phyloP scores from a whole-genome alignment of 129 eudicot genomes.

The Cynara cardunculus region DNA sequence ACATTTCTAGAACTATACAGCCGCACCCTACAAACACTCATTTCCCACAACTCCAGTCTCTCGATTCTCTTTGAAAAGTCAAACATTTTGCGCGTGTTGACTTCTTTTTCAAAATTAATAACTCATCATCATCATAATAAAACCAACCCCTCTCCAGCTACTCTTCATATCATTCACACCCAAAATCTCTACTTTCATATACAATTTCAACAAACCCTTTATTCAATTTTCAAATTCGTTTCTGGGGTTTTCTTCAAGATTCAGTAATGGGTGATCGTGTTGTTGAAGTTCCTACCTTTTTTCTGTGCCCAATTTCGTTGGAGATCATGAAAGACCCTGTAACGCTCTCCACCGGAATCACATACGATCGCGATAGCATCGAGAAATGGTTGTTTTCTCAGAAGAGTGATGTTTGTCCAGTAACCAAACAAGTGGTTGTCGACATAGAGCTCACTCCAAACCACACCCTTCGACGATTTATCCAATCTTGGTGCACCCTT shows the following conservation, averaged over 20 bases:
- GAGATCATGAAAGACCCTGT: constrained; percentile 82
- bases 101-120: constrained; percentile 15
- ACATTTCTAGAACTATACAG: background rate
- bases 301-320: constrained; percentile 64
- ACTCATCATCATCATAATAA: background rate
- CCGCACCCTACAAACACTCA: background rate
- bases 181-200: no score
- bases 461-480: constrained; percentile 54
- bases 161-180: constrained; percentile 5
- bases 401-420: constrained; percentile 46
- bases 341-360: constrained; percentile 58
- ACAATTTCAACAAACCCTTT: constrained; percentile 23
- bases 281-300: constrained; percentile 53
- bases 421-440: constrained; percentile 51
- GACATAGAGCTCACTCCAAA: constrained; percentile 56
- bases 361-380: constrained; percentile 67
- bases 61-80: constrained; percentile 19
- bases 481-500: constrained; percentile 75
- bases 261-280: constrained; percentile 22
- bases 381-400: constrained; percentile 54
- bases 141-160: background rate
- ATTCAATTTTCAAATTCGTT: background rate
- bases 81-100: constrained; percentile 36
- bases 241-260: background rate
- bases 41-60: background rate